These are phyloP conservation scores for Sclerotinia nivalis DNA, from an alignment of 2,329 filamentous ascomycete genomes.

Conservation along the genomic window DNA sequence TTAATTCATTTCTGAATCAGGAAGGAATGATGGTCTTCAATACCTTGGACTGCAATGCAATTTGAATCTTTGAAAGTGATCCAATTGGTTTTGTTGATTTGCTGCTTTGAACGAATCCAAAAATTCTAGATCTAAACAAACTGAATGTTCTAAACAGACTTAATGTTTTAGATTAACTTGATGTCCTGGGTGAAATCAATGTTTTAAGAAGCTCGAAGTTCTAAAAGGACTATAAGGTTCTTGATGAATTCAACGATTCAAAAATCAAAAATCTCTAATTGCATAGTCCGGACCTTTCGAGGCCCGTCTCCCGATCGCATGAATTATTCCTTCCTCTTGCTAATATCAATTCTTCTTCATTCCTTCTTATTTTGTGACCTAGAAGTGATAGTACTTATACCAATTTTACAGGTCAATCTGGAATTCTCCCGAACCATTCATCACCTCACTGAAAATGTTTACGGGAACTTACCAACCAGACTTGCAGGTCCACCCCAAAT, in stretches of 20 bases:
- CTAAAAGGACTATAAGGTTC: too few relatives aligned
- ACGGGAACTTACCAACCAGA: not conserved
- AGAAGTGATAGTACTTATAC: not conserved
- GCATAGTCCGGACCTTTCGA: too few relatives aligned
- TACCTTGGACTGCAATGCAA: not conserved
- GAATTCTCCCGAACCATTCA: not conserved
- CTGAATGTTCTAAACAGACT: not conserved
- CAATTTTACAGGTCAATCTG: not conserved
- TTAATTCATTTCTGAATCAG: too few relatives aligned
- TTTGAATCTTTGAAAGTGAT: not conserved
- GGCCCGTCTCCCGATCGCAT: not conserved
- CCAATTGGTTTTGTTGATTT: too few relatives aligned
- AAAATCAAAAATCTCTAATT: not conserved
- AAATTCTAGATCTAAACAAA: not conserved
- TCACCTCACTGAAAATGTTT: not conserved
- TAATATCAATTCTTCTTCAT: not conserved
- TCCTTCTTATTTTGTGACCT: not conserved
- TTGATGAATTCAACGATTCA: too few relatives aligned
- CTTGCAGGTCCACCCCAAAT: not conserved
- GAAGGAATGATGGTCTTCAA: not conserved
- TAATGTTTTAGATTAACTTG: not conserved
- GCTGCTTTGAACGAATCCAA: too few relatives aligned
- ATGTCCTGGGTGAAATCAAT: not conserved
- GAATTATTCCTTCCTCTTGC: not conserved
- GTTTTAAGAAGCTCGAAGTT: not conserved